A percentile compares a stretch with the other conserved stretches of the same genome.
phyloP scores from a whole-genome alignment of 305 asterid species.

The Fraxinus dipetala region DNA sequence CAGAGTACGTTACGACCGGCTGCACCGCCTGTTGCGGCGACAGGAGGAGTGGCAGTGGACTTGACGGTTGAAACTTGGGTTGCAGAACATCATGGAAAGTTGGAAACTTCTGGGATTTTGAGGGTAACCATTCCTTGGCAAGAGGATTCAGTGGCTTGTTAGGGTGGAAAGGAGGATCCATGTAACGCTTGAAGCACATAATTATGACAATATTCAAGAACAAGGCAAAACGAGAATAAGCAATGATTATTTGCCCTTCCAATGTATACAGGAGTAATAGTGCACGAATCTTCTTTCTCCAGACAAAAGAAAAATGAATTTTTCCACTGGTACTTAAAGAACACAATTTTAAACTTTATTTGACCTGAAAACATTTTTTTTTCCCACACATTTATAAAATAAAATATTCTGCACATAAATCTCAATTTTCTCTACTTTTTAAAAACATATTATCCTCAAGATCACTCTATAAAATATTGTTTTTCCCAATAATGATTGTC shows the following conservation, averaged over 20 bases:
- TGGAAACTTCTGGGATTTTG: neutral
- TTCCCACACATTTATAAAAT: too few species aligned
- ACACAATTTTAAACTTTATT: too few species aligned
- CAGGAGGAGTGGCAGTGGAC: neutral
- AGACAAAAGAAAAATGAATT: neutral
- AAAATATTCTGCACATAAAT: too few species aligned
- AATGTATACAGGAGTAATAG: neutral
- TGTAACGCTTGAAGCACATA: neutral
- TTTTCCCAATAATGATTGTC: too few species aligned
- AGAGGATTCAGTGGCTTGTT: neutral
- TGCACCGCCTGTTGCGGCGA: neutral
- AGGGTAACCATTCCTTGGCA: conserved; percentile 24
- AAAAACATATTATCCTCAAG: too few species aligned
- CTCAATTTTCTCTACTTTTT: too few species aligned
- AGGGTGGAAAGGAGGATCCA: neutral
- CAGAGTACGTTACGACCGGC: neutral
- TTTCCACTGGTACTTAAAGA: neutral
- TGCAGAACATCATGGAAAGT: neutral
- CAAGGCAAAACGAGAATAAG: neutral
- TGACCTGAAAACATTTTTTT: too few species aligned
- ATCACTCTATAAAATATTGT: too few species aligned
- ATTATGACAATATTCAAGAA: neutral
- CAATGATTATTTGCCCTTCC: neutral
- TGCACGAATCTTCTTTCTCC: neutral
- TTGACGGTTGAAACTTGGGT: neutral